Percentiles rank a stretch among this genome's conserved stretches.
phyloP scores from a whole-genome alignment of 495 filamentous ascomycete genomes.

The Aspergillus taichungensis region DNA sequence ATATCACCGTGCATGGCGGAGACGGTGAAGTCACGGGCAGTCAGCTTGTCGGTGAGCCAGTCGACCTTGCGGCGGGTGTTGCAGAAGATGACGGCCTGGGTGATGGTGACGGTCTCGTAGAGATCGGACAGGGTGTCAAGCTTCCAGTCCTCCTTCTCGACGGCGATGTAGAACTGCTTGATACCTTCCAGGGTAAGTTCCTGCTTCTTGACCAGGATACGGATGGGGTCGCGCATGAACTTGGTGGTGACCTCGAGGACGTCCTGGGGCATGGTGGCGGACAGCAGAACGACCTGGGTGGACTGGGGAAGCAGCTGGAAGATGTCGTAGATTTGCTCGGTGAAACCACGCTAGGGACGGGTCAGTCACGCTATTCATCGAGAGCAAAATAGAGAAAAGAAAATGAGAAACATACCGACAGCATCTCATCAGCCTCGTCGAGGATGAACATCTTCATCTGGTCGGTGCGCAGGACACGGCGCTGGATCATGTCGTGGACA shows the following conservation, averaged over 20 bases:
- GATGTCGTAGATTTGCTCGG: conserved; percentile 99
- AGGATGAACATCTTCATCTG: conserved; percentile 99
- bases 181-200: conserved; percentile 98
- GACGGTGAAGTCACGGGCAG: conserved; percentile 95
- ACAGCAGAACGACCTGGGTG: conserved; percentile 95
- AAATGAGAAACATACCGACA: conserved; percentile 87
- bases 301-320: conserved; percentile 96
- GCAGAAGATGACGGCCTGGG: conserved; percentile 99
- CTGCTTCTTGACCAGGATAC: conserved; percentile 98
- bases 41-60: conserved; percentile 99
- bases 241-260: conserved; percentile 99
- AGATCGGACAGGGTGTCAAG: conserved; percentile 97
- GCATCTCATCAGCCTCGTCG: conserved; percentile 97
- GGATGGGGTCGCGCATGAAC: conserved; percentile 99
- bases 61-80: conserved; percentile 99
- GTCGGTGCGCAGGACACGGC: conserved; percentile 85
- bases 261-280: conserved; percentile 96
- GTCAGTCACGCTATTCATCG: too few species aligned
- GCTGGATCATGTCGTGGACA: conserved; percentile 98
- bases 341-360: conserved; percentile 72
- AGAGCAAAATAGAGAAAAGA: too few species aligned
- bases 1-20: conserved; percentile 99
- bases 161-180: conserved; percentile 99
- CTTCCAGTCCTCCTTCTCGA: conserved; percentile 99
- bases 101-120: conserved; percentile 99